phyloP scores from a whole-genome alignment of 345 rosid genomes.

The Eucalyptus curtisii region DNA sequence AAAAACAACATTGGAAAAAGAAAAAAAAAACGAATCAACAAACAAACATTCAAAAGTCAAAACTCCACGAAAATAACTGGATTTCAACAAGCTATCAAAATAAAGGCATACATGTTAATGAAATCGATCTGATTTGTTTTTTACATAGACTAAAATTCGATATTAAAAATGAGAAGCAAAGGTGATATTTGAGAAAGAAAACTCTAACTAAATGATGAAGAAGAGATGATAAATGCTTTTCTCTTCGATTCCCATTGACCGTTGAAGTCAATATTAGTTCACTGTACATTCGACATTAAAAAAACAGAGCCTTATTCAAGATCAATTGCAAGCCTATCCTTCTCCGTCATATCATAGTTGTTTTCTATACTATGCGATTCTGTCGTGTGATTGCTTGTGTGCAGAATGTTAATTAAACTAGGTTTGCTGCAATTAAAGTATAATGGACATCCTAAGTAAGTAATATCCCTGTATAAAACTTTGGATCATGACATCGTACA shows the following conservation, averaged over 20 bases:
- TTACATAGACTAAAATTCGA: neutral
- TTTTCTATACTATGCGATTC: neutral
- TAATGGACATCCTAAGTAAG: neutral
- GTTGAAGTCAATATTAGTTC: neutral
- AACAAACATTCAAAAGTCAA: neutral
- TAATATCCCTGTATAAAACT: neutral
- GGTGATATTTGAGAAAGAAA: neutral
- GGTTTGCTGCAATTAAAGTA: neutral
- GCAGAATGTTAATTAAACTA: neutral
- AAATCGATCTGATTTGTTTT: neutral
- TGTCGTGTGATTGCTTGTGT: too few relatives aligned
- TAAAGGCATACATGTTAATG: neutral
- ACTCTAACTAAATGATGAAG: neutral
- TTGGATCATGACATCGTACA: neutral
- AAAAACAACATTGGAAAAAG: neutral
- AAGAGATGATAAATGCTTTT: neutral
- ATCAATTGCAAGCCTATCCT: neutral
- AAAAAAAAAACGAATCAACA: neutral
- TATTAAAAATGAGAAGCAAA: neutral
- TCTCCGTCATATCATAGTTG: neutral
- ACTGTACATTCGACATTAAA: neutral
- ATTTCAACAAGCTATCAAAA: neutral
- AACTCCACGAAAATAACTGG: neutral
- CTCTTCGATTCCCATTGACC: neutral
- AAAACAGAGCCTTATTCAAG: neutral